Percentiles rank a stretch among this genome's conserved stretches.
Evolutionary conservation across 1,139 yeast genomes (phyloP).

Genomic region (Ogataea hybrid): DNA sequence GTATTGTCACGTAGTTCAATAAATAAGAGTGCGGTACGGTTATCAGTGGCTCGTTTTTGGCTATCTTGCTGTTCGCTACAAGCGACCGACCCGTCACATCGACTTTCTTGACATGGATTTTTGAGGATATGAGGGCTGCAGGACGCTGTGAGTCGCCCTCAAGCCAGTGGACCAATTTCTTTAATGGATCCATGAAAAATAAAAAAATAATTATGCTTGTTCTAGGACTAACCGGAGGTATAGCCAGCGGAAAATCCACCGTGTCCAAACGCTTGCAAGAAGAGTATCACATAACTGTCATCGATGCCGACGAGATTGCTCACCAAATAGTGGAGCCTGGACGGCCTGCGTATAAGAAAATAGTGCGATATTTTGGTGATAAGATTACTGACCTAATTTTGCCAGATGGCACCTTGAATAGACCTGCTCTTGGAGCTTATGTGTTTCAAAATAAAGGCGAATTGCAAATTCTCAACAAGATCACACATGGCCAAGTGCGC

Average conservation of each 20-base stretch:
- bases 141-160: constrained; percentile 10
- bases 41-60: constrained; percentile 44
- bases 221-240: constrained; percentile 94
- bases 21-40: constrained; percentile 59
- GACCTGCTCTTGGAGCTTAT: constrained; percentile 72
- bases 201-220: constrained; percentile 58
- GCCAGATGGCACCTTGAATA: constrained; percentile 48
- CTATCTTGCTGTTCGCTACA: constrained; percentile 38
- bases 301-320: constrained; percentile 93
- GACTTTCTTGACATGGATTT: constrained; percentile 29
- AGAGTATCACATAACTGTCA: constrained; percentile 52
- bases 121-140: constrained; percentile 17
- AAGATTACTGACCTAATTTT: constrained; percentile 55
- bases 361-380: constrained; percentile 57
- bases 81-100: constrained; percentile 64
- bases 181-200: constrained; percentile 13
- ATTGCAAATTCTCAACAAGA: constrained; percentile 57
- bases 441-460: constrained; percentile 70
- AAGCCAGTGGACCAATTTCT: constrained; percentile 22
- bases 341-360: constrained; percentile 60
- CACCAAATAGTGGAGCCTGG: constrained; percentile 84
- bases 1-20: constrained; percentile 57
- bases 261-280: constrained; percentile 62
- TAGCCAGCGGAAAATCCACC: constrained; percentile 93
- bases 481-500: constrained; percentile 90